Evolutionary conservation across 1,284 basidiomycete genomes (phyloP), one percentile per base, ranked within the genome.

Genomic region (Clitocybe nebularis): DNA sequence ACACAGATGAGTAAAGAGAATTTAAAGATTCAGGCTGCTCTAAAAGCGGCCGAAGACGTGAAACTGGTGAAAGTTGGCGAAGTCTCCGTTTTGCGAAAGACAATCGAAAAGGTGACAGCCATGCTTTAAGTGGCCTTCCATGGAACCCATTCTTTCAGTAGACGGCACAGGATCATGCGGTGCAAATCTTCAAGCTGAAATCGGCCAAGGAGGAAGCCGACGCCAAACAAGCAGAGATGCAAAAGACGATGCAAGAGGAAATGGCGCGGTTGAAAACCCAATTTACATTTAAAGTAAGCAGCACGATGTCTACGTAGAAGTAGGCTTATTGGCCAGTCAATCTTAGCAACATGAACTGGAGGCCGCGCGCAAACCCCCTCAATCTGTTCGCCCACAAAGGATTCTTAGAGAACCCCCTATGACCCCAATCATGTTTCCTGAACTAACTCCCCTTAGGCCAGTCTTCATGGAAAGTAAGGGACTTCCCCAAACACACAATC

Each of bases 331-430:
- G 10, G 35, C 40, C 13, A 45, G 46, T 40, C 35, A 43, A 40
- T 38, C 39, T 28, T 37, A 87, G 81, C 81, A 84, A 73, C 82
- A 85, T 49, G 86, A 89, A 58, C 47, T 81, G 17, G 84, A 87
- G 49, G 72, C 74, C 4, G 68, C 76, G 8, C 74, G 78, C n/a
- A 81, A 71, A 53, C 62, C 69, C 3, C 63, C 72, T 14, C 55
- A 58, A 46, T 68, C 77, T 9, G 58, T 62, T 11, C 70, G 69
- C 11, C 51, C 67, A 19, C 75, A 65, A 51, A 70, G 61, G 45
- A 55, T 57, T 5, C 46, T 46, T 3, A 64, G 59, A 35, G 71
- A 68, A 22, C 52, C 55, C 13, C 63, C 66, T 20, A 63, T 63
- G 4, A 69, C 68, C 2, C 68, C 72, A 14, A 50, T 71, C 14